Base-by-base conservation (phyloP, 768 basidiomycete genomes). In the Tephrocybe sp. region DNA sequence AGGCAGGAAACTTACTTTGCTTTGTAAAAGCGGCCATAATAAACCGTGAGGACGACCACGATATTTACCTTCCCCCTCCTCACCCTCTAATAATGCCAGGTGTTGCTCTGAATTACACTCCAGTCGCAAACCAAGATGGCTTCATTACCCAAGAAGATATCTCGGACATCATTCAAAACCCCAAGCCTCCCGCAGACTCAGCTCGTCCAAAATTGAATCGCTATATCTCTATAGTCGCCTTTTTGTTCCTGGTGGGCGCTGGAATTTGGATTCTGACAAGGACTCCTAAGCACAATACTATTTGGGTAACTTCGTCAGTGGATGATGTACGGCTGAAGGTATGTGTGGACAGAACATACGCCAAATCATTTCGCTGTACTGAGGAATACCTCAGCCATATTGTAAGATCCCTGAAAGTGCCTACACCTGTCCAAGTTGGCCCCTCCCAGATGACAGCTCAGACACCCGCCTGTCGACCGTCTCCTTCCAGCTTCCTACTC, bases 401-500 rank as follows among this genome's bases (percentile, higher is more conserved):
- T n/a, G n/a, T n/a, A 24, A 37, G 11, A 21, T 13, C 9, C 45
- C 35, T n/a, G 36, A 30, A 15, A 19, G 19, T n/a, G 35, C 45
- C 3, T 34, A 26, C 25, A 4, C 25, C 15, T 47, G 45, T 27
- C 8, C 34, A 18, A 25, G 26, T 4, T 47, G 45, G 45, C 34
- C 35, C 2, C 9, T 40, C 8, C 12, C 11, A 24, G 41, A 43
- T 4, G 35, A 47, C 15, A 15, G 16, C 15, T 9, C 34, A 4
- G 35, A 36, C 9, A 25, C 25, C n/a, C 32, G 21, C 25, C 27
- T n/a, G 5, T 47, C 45, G 15, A 26, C 36, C 3, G 45, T 38
- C n/a, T 37, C 36, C 5, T 47, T 47, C 16, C 35, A 47, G 18
- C 36, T 47, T 24, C 45, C 45, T 22, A 19, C 24, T n/a, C n/a